Evolutionary conservation across 768 basidiomycete species (phyloP).

Genomic region (Trametes coccinea): DNA sequence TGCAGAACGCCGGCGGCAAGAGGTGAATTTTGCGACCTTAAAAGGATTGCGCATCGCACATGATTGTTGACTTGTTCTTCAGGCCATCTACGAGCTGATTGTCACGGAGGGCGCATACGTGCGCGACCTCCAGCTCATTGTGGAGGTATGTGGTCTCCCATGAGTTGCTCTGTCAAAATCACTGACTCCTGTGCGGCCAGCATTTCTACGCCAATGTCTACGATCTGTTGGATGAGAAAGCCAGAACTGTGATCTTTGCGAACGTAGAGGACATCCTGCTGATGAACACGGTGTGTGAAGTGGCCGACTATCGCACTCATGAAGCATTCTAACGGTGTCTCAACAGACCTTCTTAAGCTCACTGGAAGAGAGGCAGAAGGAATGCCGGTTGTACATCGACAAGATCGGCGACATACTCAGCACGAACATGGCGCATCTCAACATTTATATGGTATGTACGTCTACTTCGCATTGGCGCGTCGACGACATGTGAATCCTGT

Average conservation of each 20-base stretch:
- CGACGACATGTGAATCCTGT: not conserved
- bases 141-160: slow-evolving; percentile 58
- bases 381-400: slow-evolving; percentile 90
- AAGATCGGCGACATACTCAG: slow-evolving; percentile 83
- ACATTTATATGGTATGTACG: slow-evolving; percentile 68
- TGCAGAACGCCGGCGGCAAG: slow-evolving; percentile 83
- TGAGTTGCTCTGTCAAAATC: not conserved
- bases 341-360: slow-evolving; percentile 77
- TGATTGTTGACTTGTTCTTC: not conserved
- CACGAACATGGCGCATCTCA: slow-evolving; percentile 73
- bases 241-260: slow-evolving; percentile 81
- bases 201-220: slow-evolving; percentile 85
- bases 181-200: slow-evolving; percentile 39
- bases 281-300: slow-evolving; percentile 70
- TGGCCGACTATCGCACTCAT: not conserved
- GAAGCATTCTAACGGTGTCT: not conserved
- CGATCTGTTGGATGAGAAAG: slow-evolving; percentile 69
- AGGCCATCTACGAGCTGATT: slow-evolving; percentile 95
- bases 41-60: not conserved
- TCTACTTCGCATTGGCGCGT: not conserved
- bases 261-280: slow-evolving; percentile 93
- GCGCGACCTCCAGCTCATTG: slow-evolving; percentile 86
- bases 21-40: slow-evolving; percentile 46
- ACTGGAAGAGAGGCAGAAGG: slow-evolving; percentile 88
- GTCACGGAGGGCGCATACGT: slow-evolving; percentile 89